phyloP scores from a whole-genome alignment of 768 basidiomycete species.

The Suillus ampliporus region DNA sequence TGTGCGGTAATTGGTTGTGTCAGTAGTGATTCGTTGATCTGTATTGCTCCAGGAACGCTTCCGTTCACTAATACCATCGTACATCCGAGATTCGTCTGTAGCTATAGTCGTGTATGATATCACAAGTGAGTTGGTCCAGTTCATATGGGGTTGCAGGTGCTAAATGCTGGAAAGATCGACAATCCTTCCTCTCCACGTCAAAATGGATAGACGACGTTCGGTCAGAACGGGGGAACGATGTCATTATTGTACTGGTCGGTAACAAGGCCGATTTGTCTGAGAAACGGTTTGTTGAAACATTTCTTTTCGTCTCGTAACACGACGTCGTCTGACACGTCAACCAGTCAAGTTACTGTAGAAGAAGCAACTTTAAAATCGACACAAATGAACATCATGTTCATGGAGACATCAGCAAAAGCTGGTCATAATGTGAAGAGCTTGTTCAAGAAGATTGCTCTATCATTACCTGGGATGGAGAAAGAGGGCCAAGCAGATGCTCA shows the following conservation, averaged over 20 bases:
- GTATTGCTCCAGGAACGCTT: conserved; percentile 80
- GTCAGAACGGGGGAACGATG: conserved; percentile 95
- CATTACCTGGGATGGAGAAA: conserved; percentile 94
- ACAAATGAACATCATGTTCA: conserved; percentile 94
- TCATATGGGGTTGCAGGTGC: conserved; percentile 10
- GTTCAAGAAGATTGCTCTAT: conserved; percentile 99
- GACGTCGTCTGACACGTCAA: conserved; percentile 16
- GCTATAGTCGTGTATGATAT: conserved; percentile 99
- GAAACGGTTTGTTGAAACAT: conserved; percentile 73
- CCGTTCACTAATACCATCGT: conserved; percentile 95
- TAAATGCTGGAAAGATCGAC: conserved; percentile 66
- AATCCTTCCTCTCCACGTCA: conserved; percentile 96
- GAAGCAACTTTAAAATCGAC: conserved; percentile 93
- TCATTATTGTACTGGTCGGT: conserved; percentile 97
- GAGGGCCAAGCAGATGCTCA: conserved; percentile 64
- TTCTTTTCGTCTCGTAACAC: neutral
- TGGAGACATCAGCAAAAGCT: conserved; percentile 99
- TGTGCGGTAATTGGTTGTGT: conserved; percentile 1
- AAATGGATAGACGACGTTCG: conserved; percentile 99
- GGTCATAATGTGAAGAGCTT: conserved; percentile 99
- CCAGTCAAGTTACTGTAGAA: conserved; percentile 97
- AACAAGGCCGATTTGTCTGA: conserved; percentile 99
- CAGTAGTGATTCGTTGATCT: conserved; percentile 10
- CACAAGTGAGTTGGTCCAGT: conserved; percentile 70
- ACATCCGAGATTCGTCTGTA: conserved; percentile 98